Evolutionary conservation across 129 eudicot genomes (phyloP), one percentile per base, ranked within the genome.

Genomic region (Pseudognaphalium luteoalbum): DNA sequence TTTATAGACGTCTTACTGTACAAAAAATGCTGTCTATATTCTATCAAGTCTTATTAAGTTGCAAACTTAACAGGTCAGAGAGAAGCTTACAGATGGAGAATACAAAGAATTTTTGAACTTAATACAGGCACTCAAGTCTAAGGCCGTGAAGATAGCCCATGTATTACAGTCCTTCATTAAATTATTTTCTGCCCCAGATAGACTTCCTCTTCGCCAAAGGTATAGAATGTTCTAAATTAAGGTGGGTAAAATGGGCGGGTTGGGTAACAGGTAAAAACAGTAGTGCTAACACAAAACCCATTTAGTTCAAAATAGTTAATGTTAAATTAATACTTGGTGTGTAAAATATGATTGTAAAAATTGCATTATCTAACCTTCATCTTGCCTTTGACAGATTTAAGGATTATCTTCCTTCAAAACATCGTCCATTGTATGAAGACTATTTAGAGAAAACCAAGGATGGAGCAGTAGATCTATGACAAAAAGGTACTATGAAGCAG

Each of bases 191-290:
- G 73, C 81, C 70, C 97, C 91, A 30, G 97, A 86, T 76, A 91
- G 99, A 78, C 85, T 84, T 54, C 84, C 85, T 64, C 98, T 94
- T 81, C 97, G 88, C 57, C 91, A 84, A 76, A 88, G 99, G 99
- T 94, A 88, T 22, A 37, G 2, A 42, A 42, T 77, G 34, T 41
- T 80, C 12, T 81, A 57, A 44, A 30, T 47, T 57, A 21, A 17
- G 10, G 20, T 17, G 2, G 20, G 41, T 2, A 51, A 17, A 54
- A 17, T 21, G 25, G 25, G 28, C 12, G 25, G 28, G 29, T 19
- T 8, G 12, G 29, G 12, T 47, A 51, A 50, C 10, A 4, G 62
- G 16, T 50, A 28, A 51, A 50, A 70, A 56, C 10, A 6, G 19
- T n/a, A 5, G 0, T 12, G 61, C 6, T 57, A 21, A 5, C 62